Conservation (phyloP, 805 yeast species). For the Spathaspora hagerdaliae region DNA sequence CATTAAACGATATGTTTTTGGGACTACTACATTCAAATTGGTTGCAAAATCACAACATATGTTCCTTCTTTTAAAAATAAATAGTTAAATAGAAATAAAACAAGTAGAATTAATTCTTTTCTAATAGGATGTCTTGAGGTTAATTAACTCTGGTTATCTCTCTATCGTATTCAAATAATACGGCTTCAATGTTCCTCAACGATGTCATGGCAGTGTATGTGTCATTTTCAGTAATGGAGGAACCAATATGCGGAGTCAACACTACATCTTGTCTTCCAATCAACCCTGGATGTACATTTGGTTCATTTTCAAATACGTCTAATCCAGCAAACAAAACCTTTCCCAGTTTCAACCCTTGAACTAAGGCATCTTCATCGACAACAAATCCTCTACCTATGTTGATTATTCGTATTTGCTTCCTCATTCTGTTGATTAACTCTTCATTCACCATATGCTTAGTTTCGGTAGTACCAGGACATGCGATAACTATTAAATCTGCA, state of each 20-base stretch:
- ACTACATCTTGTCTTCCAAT: constrained; percentile 58
- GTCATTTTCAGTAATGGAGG: constrained; percentile 56
- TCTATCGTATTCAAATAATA: constrained; percentile 13
- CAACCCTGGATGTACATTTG: constrained; percentile 48
- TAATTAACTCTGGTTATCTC: constrained; percentile 8
- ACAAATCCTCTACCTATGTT: constrained; percentile 76
- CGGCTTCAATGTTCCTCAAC: constrained; percentile 50
- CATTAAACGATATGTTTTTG: too few relatives aligned
- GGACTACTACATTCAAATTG: too few relatives aligned
- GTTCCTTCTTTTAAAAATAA: too few relatives aligned
- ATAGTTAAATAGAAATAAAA: too few relatives aligned
- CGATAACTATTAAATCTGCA: constrained; percentile 60
- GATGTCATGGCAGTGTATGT: constrained; percentile 48
- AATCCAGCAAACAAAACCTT: constrained; percentile 63
- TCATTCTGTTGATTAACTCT: constrained; percentile 42
- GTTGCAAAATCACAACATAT: too few relatives aligned
- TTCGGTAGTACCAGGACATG: constrained; percentile 60
- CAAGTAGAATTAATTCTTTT: too few relatives aligned
- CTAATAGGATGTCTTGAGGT: neutral
- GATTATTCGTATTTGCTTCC: constrained; percentile 56
- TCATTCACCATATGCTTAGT: constrained; percentile 54
- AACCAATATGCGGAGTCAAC: constrained; percentile 69
- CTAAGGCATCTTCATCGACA: constrained; percentile 60
- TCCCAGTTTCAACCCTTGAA: constrained; percentile 56
- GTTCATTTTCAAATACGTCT: constrained; percentile 71